Base-by-base conservation (phyloP, 2,329 filamentous ascomycete genomes). In the Cyclaneusma minus region DNA sequence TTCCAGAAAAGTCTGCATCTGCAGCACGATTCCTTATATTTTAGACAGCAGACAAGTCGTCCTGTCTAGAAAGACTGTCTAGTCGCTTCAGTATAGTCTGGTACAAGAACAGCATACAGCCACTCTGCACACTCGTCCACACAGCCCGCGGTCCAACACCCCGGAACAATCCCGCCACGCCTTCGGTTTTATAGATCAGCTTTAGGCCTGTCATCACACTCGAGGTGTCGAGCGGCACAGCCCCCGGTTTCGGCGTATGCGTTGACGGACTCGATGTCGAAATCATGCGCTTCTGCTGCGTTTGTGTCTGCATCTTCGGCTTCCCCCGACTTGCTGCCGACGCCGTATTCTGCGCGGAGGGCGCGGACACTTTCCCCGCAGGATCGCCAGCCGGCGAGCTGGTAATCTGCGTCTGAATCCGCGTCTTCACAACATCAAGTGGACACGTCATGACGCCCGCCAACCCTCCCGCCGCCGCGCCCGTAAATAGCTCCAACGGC, bases 41-140 rank as follows among this genome's bases (percentile, higher is more conserved):
- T n/a, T n/a, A n/a, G n/a, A n/a, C 18, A 20, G 18, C 18, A 20
- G 8, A 11, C 18, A 8, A 7, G 8, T 20, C 11, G 18, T 7
- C 18, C 18, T 24, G 8, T 8, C 8, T 8, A 25, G 30, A 26
- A 18, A 55, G 55, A 21, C 51, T 39, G 30, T 85, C 78, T 38
- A 95, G 64, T 52, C 75, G 70, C 43, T 78, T 74, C 46, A 95
- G 55, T 29, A 95, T 60, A 33, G 75, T 78, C 56, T 95, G 87
- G 51, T 95, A 95, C 49, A 94, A 60, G 41, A 95, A 85, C 47
- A 95, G 61, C 87, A 95, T 95, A 38, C 83, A 92, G 21, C 85
- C 81, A 45, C 81, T 93, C 58, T 98, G 89, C 31, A 95, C 82
- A 44, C 87, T 93, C 13, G 89, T 98, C 89, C 89, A 98, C 9